Evolutionary conservation across 2,329 filamentous ascomycete species (phyloP).

Genomic region (Aspergillus phoenicis): DNA sequence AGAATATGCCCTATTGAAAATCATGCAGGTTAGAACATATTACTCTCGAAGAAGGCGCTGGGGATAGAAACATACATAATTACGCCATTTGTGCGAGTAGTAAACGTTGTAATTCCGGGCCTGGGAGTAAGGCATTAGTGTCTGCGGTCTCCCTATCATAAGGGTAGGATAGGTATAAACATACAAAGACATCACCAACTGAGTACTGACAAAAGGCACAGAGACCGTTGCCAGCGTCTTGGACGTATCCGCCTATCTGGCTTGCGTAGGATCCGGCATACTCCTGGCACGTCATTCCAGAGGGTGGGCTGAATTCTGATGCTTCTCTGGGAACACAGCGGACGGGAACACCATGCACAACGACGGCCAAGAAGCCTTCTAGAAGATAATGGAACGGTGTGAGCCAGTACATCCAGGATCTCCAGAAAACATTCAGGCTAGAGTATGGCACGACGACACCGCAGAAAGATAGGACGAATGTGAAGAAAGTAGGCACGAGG

Average conservation of each 20-base stretch:
- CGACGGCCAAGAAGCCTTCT: conserved; percentile 61
- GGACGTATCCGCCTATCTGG: conserved; percentile 63
- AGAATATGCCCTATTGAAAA: conserved; percentile 58
- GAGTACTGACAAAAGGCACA: conserved; percentile 68
- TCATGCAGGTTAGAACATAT: neutral
- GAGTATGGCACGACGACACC: conserved; percentile 71
- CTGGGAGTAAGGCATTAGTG: conserved; percentile 16
- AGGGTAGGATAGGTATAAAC: conserved; percentile 13
- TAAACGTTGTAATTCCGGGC: conserved; percentile 60
- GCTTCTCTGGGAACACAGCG: conserved; percentile 60
- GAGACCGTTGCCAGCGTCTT: conserved; percentile 55
- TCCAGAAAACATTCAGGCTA: conserved; percentile 68
- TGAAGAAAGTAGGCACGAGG: conserved; percentile 69
- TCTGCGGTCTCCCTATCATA: neutral
- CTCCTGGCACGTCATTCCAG: conserved; percentile 60
- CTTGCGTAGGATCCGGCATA: conserved; percentile 60
- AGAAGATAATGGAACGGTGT: conserved; percentile 70
- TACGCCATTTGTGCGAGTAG: conserved; percentile 64
- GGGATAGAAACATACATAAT: conserved; percentile 52
- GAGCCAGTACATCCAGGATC: conserved; percentile 66
- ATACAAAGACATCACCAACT: conserved; percentile 63
- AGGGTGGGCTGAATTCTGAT: conserved; percentile 62
- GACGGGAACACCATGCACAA: conserved; percentile 59
- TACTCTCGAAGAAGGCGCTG: neutral
- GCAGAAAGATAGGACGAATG: conserved; percentile 71